phyloP scores from a whole-genome alignment of 148 eudicot genomes.

The Oxyria digyna region DNA sequence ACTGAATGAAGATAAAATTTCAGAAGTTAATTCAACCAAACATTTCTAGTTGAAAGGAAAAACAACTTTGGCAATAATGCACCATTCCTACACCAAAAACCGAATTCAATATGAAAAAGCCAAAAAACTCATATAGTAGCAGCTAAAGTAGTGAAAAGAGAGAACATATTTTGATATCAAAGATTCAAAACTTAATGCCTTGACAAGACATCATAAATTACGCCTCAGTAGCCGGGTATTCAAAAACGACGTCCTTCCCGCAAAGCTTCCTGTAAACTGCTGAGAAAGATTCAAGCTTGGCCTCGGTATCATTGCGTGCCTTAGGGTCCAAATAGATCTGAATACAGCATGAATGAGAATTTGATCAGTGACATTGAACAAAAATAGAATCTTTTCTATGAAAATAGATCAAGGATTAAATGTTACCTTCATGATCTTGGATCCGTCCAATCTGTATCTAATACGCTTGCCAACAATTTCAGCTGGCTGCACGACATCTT shows the following conservation, averaged over 20 bases:
- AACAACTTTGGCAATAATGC: neutral
- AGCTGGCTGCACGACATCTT: constrained; percentile 9
- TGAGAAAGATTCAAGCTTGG: constrained; percentile 8
- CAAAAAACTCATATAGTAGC: constrained; percentile 2
- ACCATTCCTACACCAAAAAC: neutral
- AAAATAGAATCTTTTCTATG: neutral
- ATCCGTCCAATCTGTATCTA: constrained; percentile 7
- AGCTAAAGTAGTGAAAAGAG: neutral
- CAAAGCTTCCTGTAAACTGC: constrained; percentile 10
- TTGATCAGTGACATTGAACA: neutral
- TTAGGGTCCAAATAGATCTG: constrained; percentile 9
- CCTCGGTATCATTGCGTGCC: constrained; percentile 5
- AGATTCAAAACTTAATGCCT: neutral
- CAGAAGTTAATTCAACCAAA: neutral
- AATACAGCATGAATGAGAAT: neutral
- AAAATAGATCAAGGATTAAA: neutral
- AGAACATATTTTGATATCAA: neutral
- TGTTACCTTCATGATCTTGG: constrained; percentile 6
- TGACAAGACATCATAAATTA: neutral
- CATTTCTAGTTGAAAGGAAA: neutral
- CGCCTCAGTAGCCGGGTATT: constrained; percentile 3
- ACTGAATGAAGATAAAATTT: neutral
- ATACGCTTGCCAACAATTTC: constrained; percentile 5
- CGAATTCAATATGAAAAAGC: neutral
- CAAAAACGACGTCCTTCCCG: constrained; percentile 5